These are phyloP conservation scores for Diaporthe sp. DNA, from an alignment of 2,329 filamentous ascomycete species.

Conservation along the genomic window DNA sequence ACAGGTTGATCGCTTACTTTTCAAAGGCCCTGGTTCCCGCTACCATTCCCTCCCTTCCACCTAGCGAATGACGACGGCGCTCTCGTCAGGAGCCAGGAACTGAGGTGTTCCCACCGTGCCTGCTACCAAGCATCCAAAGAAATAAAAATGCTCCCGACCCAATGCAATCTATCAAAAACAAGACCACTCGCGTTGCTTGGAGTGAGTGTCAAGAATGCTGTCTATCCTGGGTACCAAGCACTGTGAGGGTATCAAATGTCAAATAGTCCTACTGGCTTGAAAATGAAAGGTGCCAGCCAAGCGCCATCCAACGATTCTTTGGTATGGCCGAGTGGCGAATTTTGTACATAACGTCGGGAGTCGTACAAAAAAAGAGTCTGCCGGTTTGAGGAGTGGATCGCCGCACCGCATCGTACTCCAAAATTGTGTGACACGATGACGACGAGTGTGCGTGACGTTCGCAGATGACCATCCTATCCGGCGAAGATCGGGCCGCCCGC, in stretches of 20 bases:
- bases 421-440: background rate
- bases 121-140: background rate
- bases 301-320: background rate
- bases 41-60: background rate
- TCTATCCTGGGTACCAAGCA: conserved; percentile 37
- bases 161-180: conserved; percentile 23
- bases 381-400: background rate
- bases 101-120: background rate
- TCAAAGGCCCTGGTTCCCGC: background rate
- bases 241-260: conserved; percentile 38
- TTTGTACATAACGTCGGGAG: background rate
- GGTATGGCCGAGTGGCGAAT: background rate
- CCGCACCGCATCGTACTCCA: background rate
- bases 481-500: no score
- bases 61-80: conserved; percentile 4
- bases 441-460: background rate
- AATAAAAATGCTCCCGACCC: background rate
- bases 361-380: background rate
- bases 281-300: background rate
- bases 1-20: background rate
- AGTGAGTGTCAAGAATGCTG: conserved; percentile 30
- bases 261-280: conserved; percentile 1
- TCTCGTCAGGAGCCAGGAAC: conserved; percentile 3
- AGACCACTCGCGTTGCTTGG: conserved; percentile 30
- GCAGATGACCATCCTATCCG: background rate